Percentiles rank a stretch among this genome's conserved stretches.
Evolutionary conservation across 2,329 filamentous ascomycete species (phyloP).

Genomic region (Claviceps sp.): DNA sequence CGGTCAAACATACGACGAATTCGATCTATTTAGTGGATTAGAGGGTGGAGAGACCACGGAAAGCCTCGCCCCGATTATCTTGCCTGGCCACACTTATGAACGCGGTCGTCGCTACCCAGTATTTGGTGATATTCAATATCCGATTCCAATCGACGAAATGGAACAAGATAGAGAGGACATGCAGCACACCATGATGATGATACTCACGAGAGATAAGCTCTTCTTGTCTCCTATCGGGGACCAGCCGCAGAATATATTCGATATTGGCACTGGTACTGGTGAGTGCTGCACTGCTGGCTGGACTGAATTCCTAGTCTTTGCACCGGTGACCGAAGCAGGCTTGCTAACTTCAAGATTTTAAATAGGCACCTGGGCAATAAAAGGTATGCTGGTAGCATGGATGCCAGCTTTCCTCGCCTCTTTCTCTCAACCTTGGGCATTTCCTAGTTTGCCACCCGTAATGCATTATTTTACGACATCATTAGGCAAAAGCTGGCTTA

Average conservation of each 20-base stretch:
- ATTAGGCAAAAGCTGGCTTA: background rate
- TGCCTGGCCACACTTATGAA: slow-evolving; percentile 7
- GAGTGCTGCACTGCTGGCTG: background rate
- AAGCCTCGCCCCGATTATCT: slow-evolving; percentile 7
- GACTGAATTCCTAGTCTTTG: background rate
- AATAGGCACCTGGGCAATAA: slow-evolving; percentile 8
- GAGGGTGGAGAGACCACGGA: slow-evolving; percentile 1
- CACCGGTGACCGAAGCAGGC: background rate
- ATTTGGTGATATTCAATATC: slow-evolving; percentile 21
- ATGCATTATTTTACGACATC: too few species aligned
- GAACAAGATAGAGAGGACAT: slow-evolving; percentile 27
- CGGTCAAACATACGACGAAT: slow-evolving; percentile 3
- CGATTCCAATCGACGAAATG: slow-evolving; percentile 24
- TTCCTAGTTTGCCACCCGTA: too few species aligned
- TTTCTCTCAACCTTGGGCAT: background rate
- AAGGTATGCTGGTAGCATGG: background rate
- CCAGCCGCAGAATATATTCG: slow-evolving; percentile 22
- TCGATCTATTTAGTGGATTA: slow-evolving; percentile 3
- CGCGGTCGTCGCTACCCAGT: slow-evolving; percentile 17
- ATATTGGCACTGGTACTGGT: slow-evolving; percentile 23
- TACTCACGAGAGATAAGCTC: slow-evolving; percentile 21
- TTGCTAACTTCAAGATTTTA: background rate
- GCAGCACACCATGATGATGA: slow-evolving; percentile 25
- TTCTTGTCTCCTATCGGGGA: slow-evolving; percentile 27
- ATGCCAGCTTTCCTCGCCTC: too few species aligned